A percentile compares a stretch with the other conserved stretches of the same genome.
phyloP scores from a whole-genome alignment of 768 basidiomycete species.

The Lentinula lateritia region DNA sequence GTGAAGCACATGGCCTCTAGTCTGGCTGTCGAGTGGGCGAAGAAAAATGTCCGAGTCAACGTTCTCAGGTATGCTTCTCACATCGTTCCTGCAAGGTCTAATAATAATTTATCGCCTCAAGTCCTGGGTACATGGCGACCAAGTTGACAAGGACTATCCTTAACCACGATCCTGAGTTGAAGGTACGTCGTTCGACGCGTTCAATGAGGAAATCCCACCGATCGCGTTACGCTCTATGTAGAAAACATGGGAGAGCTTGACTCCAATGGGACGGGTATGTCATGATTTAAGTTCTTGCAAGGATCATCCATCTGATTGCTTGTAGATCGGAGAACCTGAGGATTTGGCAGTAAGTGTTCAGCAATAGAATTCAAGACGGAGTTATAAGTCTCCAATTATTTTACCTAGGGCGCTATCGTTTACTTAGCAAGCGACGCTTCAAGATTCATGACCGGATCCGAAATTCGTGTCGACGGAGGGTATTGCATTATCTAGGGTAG shows the following conservation, averaged over 20 bases:
- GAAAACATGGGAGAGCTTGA: slow-evolving; percentile 81
- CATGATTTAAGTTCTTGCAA: not conserved
- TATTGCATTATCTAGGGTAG: slow-evolving; percentile 62
- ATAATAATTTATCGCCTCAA: slow-evolving; percentile 19
- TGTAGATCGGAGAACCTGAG: slow-evolving; percentile 85
- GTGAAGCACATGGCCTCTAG: slow-evolving; percentile 93
- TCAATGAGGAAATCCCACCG: not conserved
- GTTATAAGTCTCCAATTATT: slow-evolving; percentile 3
- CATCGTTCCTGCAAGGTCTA: not conserved
- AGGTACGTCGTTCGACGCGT: slow-evolving; percentile 36
- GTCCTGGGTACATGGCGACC: slow-evolving; percentile 94
- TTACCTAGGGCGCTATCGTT: slow-evolving; percentile 72
- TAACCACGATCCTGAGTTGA: slow-evolving; percentile 66
- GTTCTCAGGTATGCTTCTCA: slow-evolving; percentile 48
- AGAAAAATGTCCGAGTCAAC: slow-evolving; percentile 83
- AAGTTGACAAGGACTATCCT: slow-evolving; percentile 83
- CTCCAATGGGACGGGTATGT: slow-evolving; percentile 81
- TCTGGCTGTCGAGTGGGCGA: slow-evolving; percentile 95
- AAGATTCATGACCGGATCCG: slow-evolving; percentile 84
- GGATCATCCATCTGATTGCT: not conserved
- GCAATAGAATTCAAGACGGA: not conserved
- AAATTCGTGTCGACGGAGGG: slow-evolving; percentile 84
- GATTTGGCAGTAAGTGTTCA: slow-evolving; percentile 65
- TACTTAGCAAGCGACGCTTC: slow-evolving; percentile 89
- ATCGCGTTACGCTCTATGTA: slow-evolving; percentile 21